Base-by-base conservation (phyloP, 768 basidiomycete species). In the Lepiota subincarnata region DNA sequence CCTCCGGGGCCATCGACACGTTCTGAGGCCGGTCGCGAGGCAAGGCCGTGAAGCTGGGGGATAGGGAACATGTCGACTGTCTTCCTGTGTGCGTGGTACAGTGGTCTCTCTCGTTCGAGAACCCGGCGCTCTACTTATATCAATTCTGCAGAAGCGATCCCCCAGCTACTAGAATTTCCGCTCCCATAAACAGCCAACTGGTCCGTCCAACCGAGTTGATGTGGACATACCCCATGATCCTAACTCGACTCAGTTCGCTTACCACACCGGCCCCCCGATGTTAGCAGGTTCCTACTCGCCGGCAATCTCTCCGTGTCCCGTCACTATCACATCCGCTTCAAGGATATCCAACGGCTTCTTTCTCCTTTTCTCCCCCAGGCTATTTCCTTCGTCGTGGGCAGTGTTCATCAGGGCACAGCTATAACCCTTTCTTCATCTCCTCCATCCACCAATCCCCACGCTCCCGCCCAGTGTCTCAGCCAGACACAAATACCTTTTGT, bases 241-340 rank as follows among this genome's bases (percentile, higher is more conserved):
- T 5, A 22, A 36, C 20, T n/a, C 26, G 35, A 45, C 44, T 36
- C 36, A 44, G 42, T 38, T 26, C 50, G 34, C 14, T 38, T 36
- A 43, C 16, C 19, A 44, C 37, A 44, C 24, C 50, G 40, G 22
- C 31, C 20, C 36, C 20, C 34, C 14, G 13, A 44, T 6, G 6
- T n/a, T n/a, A 41, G 16, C 50, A 5, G 24, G 24, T 35, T 43
- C 10, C 44, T 20, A 16, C 36, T 40, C 28, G 46, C 22, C 28
- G 22, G 6, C 14, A 14, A 46, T 11, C 42, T 45, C 31, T 46
- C 24, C 24, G 28, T n/a, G n/a, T 10, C 13, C 7, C 44, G 8
- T 46, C 18, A 40, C 44, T 10, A n/a, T 53, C 43, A 45, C 46
- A 53, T 53, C 44, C 37, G 52, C 52, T 53, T 53, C 43, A 45